Evolutionary conservation across 106 monocot species (phyloP).

Genomic region (Cymbidium sinense): DNA sequence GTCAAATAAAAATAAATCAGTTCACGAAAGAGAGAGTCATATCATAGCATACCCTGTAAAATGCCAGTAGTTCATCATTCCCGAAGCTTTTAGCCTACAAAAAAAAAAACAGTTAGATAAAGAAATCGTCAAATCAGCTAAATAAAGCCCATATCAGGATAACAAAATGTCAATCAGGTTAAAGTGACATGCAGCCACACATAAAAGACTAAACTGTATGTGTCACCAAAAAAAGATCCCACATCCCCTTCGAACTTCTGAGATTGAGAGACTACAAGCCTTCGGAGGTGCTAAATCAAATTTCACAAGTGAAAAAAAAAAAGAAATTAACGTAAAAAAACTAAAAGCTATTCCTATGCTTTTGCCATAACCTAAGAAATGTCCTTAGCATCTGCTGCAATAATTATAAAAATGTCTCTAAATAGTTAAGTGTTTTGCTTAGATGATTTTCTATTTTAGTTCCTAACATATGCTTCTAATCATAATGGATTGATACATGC

Average conservation of each 20-base stretch:
- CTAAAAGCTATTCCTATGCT: too few species aligned
- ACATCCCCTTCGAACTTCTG: not conserved
- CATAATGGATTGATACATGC: too few species aligned
- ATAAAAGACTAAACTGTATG: not conserved
- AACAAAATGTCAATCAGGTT: not conserved
- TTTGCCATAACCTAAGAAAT: too few species aligned
- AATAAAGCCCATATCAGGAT: not conserved
- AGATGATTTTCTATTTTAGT: too few species aligned
- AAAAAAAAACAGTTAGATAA: constrained; percentile 1
- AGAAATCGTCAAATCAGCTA: not conserved
- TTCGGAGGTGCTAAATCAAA: too few species aligned
- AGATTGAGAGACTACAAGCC: not conserved
- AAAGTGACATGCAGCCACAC: not conserved
- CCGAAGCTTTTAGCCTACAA: constrained; percentile 75
- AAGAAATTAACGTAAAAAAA: too few species aligned
- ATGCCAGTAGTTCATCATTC: constrained; percentile 82
- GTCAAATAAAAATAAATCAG: not conserved
- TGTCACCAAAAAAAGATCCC: not conserved
- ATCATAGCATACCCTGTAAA: constrained; percentile 88
- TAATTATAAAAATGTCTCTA: too few species aligned
- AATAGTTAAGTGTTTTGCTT: too few species aligned
- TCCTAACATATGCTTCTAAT: too few species aligned
- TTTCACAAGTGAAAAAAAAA: too few species aligned
- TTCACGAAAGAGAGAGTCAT: too few species aligned
- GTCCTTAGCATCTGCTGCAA: too few species aligned